Percentiles rank a stretch among this genome's conserved stretches.
phyloP scores from a whole-genome alignment of 108 stramenopile genomes.

The Epithemia pelagica region DNA sequence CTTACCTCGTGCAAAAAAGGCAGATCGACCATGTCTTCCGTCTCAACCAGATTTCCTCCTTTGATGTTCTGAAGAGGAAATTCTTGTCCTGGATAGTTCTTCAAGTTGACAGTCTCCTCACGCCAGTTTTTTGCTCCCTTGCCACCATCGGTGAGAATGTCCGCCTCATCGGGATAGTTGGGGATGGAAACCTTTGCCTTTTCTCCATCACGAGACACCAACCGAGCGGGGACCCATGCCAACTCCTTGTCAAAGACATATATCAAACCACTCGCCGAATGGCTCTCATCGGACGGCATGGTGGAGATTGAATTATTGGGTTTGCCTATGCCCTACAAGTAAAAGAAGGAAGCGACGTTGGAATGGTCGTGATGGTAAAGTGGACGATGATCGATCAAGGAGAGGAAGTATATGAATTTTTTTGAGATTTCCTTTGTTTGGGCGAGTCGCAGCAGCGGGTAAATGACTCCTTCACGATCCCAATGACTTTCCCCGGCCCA shows the following conservation, averaged over 20 bases:
- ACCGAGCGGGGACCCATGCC: conserved; percentile 65
- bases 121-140: conserved; percentile 49
- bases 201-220: conserved; percentile 21
- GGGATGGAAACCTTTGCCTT: conserved; percentile 21
- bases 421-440: too few relatives aligned
- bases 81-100: conserved; percentile 38
- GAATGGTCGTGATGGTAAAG: too few relatives aligned
- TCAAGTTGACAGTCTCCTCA: conserved; percentile 37
- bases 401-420: too few relatives aligned
- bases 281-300: background rate
- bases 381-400: too few relatives aligned
- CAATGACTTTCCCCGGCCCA: background rate
- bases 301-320: too few relatives aligned
- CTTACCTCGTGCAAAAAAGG: conserved; percentile 84
- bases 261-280: background rate
- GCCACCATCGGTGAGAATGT: conserved; percentile 37
- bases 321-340: too few relatives aligned
- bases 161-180: conserved; percentile 32
- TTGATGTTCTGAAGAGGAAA: conserved; percentile 65
- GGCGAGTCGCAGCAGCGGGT: background rate
- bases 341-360: too few relatives aligned
- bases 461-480: background rate
- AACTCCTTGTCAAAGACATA: conserved; percentile 26
- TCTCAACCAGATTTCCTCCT: conserved; percentile 28
- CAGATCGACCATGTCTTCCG: conserved; percentile 85